Percentiles rank a stretch among this genome's conserved stretches.
Evolutionary conservation across 2,329 filamentous ascomycete genomes (phyloP).

Genomic region (Lojkania enalia): DNA sequence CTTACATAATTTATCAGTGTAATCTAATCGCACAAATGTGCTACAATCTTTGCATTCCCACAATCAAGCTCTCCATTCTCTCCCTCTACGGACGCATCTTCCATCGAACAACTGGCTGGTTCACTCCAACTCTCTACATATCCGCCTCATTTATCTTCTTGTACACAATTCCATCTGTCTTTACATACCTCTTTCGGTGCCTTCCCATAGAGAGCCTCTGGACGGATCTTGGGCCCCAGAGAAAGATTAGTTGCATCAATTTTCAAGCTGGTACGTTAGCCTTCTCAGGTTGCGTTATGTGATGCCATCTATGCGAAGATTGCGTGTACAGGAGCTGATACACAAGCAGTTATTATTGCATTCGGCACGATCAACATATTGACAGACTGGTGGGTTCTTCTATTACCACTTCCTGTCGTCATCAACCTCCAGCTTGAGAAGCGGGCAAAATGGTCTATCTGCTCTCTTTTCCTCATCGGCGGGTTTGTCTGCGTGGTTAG

Average conservation of each 20-base stretch:
- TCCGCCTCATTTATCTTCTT: slow-evolving; percentile 14
- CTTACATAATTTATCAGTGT: slow-evolving; percentile 6
- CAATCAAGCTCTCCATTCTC: slow-evolving; percentile 16
- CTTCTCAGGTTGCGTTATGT: background rate
- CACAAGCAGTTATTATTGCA: slow-evolving; percentile 14
- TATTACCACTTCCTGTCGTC: slow-evolving; percentile 16
- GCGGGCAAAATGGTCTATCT: slow-evolving; percentile 15
- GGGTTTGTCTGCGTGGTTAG: slow-evolving; percentile 14
- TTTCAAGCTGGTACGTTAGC: slow-evolving; percentile 10
- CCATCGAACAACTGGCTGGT: slow-evolving; percentile 11
- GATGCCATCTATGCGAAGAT: background rate
- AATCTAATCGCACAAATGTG: slow-evolving; percentile 9
- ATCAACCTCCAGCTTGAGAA: slow-evolving; percentile 9
- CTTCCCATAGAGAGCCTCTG: slow-evolving; percentile 14
- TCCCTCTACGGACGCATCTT: slow-evolving; percentile 18
- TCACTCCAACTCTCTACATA: slow-evolving; percentile 10
- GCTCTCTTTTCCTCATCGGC: slow-evolving; percentile 17
- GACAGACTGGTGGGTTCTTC: slow-evolving; percentile 17
- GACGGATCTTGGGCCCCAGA: slow-evolving; percentile 4
- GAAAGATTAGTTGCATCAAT: slow-evolving; percentile 10
- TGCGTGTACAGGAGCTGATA: too few species aligned
- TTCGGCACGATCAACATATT: slow-evolving; percentile 19
- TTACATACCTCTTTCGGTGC: slow-evolving; percentile 16
- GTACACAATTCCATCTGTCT: slow-evolving; percentile 10
- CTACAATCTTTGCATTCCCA: slow-evolving; percentile 14